Evolutionary conservation across 495 filamentous ascomycete genomes (phyloP), one percentile per base, ranked within the genome.

Genomic region (Chlorociboria aeruginascens): DNA sequence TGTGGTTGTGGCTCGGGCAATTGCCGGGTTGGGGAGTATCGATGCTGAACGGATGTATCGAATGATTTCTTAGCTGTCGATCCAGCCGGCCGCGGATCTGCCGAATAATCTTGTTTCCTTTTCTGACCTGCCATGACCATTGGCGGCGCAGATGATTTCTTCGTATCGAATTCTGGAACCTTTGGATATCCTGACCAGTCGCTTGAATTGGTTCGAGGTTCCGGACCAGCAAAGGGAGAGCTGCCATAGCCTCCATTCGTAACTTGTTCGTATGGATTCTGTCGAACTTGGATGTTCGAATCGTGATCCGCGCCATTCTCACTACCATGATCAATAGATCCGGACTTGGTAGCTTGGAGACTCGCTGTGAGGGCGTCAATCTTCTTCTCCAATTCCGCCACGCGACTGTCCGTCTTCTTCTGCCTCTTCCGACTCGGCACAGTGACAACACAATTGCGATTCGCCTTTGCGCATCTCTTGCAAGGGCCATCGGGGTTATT

Each of bases 361-460:
- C 74, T 85, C 0, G 85, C 86, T 2, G 85, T 94, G 62, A 95
- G 61, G 3, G 48, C 85, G 67, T 95, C 87, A 42, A 98, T 89
- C 68, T 93, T 95, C 67, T 82, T 86, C 66, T 98, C 92, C 36
- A 98, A 69, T 66, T 96, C 90, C 11, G 88, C 82, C 7, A 98
- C 89, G 34, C 89, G 77, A 49, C 78, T 88, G 60, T 95, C 92
- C 28, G 85, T 87, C 69, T 95, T 96, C 69, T 92, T 95, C 68
- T 89, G 85, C 29, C 90, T 72, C 64, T 94, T 96, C 11, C 88
- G 72, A 10, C 77, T 86, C 1, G 89, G 89, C 25, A 77, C 76
- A 7, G 88, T 94, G 32, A 93, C 81, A 30, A 95, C 61, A 54
- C 92, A 98, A 47, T 70, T 67, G 12, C 90, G 72, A 25, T 76